These are phyloP conservation scores for Lithocarpus polystachyus DNA, from an alignment of 306 rosid species.

Conservation along the genomic window DNA sequence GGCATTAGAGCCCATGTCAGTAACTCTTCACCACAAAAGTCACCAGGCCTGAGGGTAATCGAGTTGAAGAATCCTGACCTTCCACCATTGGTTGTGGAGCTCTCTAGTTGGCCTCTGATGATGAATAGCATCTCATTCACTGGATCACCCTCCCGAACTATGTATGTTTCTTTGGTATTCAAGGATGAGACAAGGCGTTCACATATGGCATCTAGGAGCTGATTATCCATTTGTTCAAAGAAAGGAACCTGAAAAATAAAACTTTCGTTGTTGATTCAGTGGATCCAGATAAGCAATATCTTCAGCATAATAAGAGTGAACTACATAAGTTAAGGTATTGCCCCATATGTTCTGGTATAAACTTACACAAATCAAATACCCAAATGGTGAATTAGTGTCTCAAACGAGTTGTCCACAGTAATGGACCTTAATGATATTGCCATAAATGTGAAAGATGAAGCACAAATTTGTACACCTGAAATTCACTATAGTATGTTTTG, in stretches of 20 bases:
- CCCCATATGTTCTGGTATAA: not conserved
- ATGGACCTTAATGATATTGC: not conserved
- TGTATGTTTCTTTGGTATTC: slow-evolving; percentile 59
- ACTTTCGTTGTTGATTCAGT: not conserved
- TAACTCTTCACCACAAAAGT: slow-evolving; percentile 88
- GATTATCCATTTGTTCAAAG: slow-evolving; percentile 87
- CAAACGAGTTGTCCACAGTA: not conserved
- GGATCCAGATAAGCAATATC: not conserved
- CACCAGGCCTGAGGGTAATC: slow-evolving; percentile 63
- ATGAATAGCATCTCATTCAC: slow-evolving; percentile 88
- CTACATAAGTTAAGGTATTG: not conserved
- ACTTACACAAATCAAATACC: not conserved
- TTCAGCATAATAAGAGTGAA: not conserved
- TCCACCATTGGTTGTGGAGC: slow-evolving; percentile 87
- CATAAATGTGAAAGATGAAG: too few species aligned
- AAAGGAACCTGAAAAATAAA: slow-evolving; percentile 63
- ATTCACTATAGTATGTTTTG: not conserved
- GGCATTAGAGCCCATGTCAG: slow-evolving; percentile 79
- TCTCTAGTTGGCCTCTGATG: slow-evolving; percentile 80
- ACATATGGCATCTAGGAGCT: slow-evolving; percentile 86
- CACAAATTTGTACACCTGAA: not conserved
- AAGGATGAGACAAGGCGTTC: slow-evolving; percentile 80
- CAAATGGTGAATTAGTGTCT: not conserved
- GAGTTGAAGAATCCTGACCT: slow-evolving; percentile 80
- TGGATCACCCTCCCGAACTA: slow-evolving; percentile 77